A percentile compares a stretch with the other conserved stretches of the same genome.
Evolutionary conservation across 371 early-diverging fungal genomes (phyloP).

Genomic region (Capniomyces stellatus): DNA sequence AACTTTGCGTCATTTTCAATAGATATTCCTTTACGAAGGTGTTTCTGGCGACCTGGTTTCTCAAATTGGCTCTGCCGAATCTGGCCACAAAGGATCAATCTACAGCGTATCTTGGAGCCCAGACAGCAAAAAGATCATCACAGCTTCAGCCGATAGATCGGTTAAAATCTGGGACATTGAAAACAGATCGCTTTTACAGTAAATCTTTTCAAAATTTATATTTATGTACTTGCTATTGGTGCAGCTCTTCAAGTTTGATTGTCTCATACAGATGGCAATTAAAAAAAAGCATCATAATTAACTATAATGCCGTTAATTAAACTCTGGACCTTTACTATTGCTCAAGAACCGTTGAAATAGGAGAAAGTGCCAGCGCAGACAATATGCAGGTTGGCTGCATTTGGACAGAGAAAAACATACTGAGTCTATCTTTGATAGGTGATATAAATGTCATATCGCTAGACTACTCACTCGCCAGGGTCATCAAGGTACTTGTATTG

Average conservation of each 20-base stretch:
- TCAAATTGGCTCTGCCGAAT: slow-evolving; percentile 35
- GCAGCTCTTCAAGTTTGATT: too few relatives aligned
- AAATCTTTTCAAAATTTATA: slow-evolving; percentile 17
- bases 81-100: slow-evolving; percentile 61
- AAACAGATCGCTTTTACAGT: slow-evolving; percentile 36
- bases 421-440: slow-evolving; percentile 43
- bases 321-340: too few relatives aligned
- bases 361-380: neutral
- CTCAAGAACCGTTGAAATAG: neutral
- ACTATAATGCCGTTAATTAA: too few relatives aligned
- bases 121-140: slow-evolving; percentile 53
- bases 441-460: slow-evolving; percentile 12
- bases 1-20: neutral
- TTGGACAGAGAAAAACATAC: slow-evolving; percentile 51
- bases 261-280: too few relatives aligned
- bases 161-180: slow-evolving; percentile 85
- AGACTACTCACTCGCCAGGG: slow-evolving; percentile 5
- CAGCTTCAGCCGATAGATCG: slow-evolving; percentile 73
- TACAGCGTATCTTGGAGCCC: slow-evolving; percentile 76
- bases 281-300: too few relatives aligned
- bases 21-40: slow-evolving; percentile 57
- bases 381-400: slow-evolving; percentile 79
- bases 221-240: too few relatives aligned
- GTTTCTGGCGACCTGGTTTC: slow-evolving; percentile 63
- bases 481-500: neutral